Evolutionary conservation across 441 rosid genomes (phyloP).

Genomic region (Euphorbia celastroides): DNA sequence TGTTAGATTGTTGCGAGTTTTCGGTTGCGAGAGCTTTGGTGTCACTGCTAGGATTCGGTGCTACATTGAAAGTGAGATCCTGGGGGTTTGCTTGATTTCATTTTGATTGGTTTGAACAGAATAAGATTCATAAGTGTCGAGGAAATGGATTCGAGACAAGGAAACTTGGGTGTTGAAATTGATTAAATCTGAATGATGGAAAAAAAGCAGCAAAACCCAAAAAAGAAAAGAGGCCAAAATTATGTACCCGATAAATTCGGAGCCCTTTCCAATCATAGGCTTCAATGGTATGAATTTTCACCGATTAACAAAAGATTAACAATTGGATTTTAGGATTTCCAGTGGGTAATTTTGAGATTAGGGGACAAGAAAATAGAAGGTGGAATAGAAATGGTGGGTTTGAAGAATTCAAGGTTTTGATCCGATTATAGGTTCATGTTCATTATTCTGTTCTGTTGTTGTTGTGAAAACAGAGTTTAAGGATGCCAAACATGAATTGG

Average conservation of each 20-base stretch:
- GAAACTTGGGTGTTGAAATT: conserved; percentile 22
- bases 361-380: conserved; percentile 1
- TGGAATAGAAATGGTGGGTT: conserved; percentile 13
- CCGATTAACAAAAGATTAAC: neutral
- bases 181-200: conserved; percentile 33
- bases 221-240: conserved; percentile 33
- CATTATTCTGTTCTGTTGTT: too few relatives aligned
- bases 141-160: conserved; percentile 20
- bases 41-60: neutral
- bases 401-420: conserved; percentile 21
- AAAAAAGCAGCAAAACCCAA: conserved; percentile 45
- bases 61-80: neutral
- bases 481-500: too few relatives aligned
- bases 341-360: neutral
- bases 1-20: conserved; percentile 4
- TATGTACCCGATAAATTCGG: conserved; percentile 46
- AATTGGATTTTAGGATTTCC: too few relatives aligned
- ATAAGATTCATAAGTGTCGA: conserved; percentile 16
- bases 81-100: neutral
- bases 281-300: conserved; percentile 23
- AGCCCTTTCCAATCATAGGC: conserved; percentile 26
- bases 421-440: neutral
- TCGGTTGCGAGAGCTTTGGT: neutral
- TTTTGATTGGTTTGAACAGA: conserved; percentile 21
- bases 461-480: too few relatives aligned